Conservation (phyloP, 176 grass and related monocot species). For the Raddia distichophylla region DNA sequence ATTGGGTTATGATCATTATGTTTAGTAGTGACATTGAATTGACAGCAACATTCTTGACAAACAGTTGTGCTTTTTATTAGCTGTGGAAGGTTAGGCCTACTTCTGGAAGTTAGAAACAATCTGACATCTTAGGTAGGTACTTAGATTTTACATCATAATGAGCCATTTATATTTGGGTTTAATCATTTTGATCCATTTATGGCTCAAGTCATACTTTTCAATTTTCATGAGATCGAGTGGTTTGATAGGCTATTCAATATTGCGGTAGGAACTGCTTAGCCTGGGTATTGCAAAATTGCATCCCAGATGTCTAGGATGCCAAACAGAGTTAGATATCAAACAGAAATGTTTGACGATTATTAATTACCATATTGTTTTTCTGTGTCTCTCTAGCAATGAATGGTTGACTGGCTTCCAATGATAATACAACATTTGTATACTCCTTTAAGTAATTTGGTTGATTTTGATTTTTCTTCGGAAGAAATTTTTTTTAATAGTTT, state of each 20-base stretch:
- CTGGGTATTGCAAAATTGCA: not conserved
- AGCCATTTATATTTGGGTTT: not conserved
- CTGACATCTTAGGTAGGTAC: constrained; percentile 13
- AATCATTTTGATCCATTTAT: not conserved
- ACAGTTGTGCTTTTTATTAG: not conserved
- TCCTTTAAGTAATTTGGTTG: constrained; percentile 27
- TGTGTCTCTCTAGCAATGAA: constrained; percentile 7
- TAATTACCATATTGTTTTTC: not conserved
- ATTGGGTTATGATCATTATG: not conserved
- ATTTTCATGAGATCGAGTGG: not conserved
- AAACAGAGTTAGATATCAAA: not conserved
- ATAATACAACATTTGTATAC: constrained; percentile 2
- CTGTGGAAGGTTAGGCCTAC: not conserved
- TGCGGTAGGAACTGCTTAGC: constrained; percentile 2
- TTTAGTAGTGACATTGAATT: constrained; percentile 19
- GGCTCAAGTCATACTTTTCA: not conserved
- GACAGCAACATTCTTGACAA: constrained; percentile 24
- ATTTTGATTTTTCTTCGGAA: constrained; percentile 27
- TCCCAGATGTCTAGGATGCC: not conserved
- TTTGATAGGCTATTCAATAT: not conserved
- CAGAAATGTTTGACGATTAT: not conserved
- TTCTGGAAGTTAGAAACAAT: not conserved
- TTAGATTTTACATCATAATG: not conserved
- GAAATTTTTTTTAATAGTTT: constrained; percentile 18
- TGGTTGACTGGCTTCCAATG: constrained; percentile 20